Evolutionary conservation across 2,329 filamentous ascomycete genomes (phyloP).

Genomic region (Colletotrichum sp.): DNA sequence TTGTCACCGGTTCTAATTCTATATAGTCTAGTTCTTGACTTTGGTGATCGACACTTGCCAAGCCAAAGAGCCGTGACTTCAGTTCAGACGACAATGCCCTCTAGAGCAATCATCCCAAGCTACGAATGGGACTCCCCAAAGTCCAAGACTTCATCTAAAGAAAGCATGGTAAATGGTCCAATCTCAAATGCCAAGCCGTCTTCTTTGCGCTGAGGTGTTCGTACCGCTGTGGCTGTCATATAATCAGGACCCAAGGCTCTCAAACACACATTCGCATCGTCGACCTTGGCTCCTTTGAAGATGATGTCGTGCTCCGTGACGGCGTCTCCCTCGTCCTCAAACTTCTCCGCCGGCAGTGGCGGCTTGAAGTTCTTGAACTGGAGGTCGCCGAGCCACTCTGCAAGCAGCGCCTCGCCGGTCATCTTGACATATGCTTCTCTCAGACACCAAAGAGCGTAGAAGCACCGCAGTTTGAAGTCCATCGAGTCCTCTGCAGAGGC

Average conservation of each 20-base stretch:
- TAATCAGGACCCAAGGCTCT: constrained; percentile 52
- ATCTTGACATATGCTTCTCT: constrained; percentile 86
- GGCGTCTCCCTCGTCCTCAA: constrained; percentile 39
- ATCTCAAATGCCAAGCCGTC: constrained; percentile 43
- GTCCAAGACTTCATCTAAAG: constrained; percentile 49
- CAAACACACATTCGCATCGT: constrained; percentile 47
- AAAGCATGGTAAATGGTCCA: constrained; percentile 46
- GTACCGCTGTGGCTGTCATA: constrained; percentile 59
- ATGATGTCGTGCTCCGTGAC: constrained; percentile 41
- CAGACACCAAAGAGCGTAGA: constrained; percentile 81
- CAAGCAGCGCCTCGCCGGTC: constrained; percentile 78
- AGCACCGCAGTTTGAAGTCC: constrained; percentile 69
- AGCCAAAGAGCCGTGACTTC: neutral
- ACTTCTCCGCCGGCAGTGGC: constrained; percentile 41
- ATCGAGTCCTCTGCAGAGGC: constrained; percentile 44
- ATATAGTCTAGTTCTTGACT: neutral
- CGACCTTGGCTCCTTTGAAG: constrained; percentile 42
- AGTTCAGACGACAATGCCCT: neutral
- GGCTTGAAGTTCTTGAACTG: constrained; percentile 71
- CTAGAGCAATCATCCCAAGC: neutral
- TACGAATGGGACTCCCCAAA: constrained; percentile 41
- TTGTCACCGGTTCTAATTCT: neutral
- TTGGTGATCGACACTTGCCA: neutral
- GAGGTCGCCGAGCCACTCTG: constrained; percentile 72
- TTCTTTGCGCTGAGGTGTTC: constrained; percentile 40